Evolutionary conservation across 2,329 filamentous ascomycete species (phyloP).

Genomic region (Claviceps spartinae): DNA sequence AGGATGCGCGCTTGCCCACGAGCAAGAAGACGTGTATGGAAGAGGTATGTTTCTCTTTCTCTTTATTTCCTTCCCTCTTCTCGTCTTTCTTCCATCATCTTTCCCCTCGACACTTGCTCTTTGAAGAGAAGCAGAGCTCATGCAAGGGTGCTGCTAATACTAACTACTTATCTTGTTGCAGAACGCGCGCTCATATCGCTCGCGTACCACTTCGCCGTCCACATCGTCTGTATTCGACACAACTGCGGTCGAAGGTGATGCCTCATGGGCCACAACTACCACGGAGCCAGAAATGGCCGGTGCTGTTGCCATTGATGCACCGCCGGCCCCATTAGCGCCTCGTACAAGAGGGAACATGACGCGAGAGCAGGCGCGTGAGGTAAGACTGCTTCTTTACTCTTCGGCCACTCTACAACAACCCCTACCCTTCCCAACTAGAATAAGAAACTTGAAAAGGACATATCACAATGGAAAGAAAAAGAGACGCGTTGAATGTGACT

Average conservation of each 20-base stretch:
- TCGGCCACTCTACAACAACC: not conserved
- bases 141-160: conserved; percentile 3
- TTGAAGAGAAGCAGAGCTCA: not conserved
- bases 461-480: not conserved
- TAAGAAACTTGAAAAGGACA: not conserved
- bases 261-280: conserved; percentile 33
- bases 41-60: conserved; percentile 13
- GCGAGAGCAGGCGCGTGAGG: conserved; percentile 39
- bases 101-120: too few species aligned
- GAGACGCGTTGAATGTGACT: conserved; percentile 3
- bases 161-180: not conserved
- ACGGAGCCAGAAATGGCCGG: conserved; percentile 32
- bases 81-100: not conserved
- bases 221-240: conserved; percentile 37
- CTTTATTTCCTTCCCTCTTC: not conserved
- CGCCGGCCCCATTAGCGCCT: conserved; percentile 3
- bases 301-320: conserved; percentile 1
- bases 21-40: conserved; percentile 22
- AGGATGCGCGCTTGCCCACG: conserved; percentile 11
- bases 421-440: not conserved
- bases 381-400: conserved; percentile 13
- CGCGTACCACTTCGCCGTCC: conserved; percentile 24
- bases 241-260: conserved; percentile 32
- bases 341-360: conserved; percentile 21
- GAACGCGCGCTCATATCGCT: conserved; percentile 7